Evolutionary conservation across 331 rosid species (phyloP).

Genomic region (Quercus lobata): DNA sequence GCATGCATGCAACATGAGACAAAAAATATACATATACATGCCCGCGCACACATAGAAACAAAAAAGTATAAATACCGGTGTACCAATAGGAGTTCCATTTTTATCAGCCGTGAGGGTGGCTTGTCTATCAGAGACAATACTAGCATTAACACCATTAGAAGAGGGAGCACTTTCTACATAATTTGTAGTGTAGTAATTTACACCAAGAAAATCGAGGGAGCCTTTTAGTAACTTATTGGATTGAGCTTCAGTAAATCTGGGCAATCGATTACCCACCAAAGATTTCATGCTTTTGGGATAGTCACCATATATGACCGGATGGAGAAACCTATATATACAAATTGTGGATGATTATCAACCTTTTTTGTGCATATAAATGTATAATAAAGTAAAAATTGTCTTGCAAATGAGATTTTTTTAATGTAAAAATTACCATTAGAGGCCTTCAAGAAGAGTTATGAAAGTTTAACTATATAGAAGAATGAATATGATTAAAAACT

Average conservation of each 20-base stretch:
- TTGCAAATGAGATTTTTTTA: neutral
- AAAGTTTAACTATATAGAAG: too few species aligned
- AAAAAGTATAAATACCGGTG: constrained; percentile 15
- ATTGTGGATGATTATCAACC: too few species aligned
- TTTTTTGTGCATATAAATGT: neutral
- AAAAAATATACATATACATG: neutral
- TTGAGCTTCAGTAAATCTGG: constrained; percentile 40
- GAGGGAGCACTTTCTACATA: constrained; percentile 30
- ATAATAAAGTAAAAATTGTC: too few species aligned
- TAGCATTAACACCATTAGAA: neutral
- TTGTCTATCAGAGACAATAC: constrained; percentile 24
- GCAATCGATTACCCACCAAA: constrained; percentile 41
- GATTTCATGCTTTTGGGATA: constrained; percentile 44
- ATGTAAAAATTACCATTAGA: too few species aligned
- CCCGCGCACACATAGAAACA: too few species aligned
- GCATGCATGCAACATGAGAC: too few species aligned
- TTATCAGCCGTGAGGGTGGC: constrained; percentile 9
- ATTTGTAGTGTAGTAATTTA: constrained; percentile 48
- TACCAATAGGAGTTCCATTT: constrained; percentile 22
- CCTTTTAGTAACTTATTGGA: constrained; percentile 26
- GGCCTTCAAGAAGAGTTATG: too few species aligned
- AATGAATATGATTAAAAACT: too few species aligned
- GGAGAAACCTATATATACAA: constrained; percentile 21
- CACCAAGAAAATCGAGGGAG: constrained; percentile 49
- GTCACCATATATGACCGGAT: constrained; percentile 49